phyloP scores from a whole-genome alignment of 805 yeast genomes.

The Ogataea corticis region DNA sequence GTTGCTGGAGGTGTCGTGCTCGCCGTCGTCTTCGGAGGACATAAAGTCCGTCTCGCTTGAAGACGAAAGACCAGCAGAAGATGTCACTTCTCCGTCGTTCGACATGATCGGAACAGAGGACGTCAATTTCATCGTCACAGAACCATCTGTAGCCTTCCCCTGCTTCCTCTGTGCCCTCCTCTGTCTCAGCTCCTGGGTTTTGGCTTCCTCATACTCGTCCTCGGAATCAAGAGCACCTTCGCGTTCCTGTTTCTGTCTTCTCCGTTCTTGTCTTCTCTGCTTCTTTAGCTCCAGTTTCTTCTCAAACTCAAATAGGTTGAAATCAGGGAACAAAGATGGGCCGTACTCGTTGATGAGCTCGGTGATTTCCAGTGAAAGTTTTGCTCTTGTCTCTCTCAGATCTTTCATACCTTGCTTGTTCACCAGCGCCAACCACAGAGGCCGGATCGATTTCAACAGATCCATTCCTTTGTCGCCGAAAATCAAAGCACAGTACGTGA shows the following conservation, averaged over 20 bases:
- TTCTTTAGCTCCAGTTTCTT: slow-evolving; percentile 38
- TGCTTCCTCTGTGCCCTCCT: slow-evolving; percentile 38
- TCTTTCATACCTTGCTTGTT: slow-evolving; percentile 57
- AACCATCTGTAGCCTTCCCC: slow-evolving; percentile 21
- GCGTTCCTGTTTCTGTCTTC: slow-evolving; percentile 22
- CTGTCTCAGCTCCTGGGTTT: slow-evolving; percentile 47
- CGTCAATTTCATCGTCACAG: slow-evolving; percentile 44
- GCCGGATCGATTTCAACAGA: slow-evolving; percentile 76
- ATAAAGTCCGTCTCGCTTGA: slow-evolving; percentile 31
- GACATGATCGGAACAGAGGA: slow-evolving; percentile 55
- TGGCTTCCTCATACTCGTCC: slow-evolving; percentile 51
- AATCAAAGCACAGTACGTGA: slow-evolving; percentile 87
- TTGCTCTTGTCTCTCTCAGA: slow-evolving; percentile 60
- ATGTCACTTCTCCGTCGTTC: slow-evolving; percentile 38
- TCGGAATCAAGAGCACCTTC: slow-evolving; percentile 29
- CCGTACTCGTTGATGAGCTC: slow-evolving; percentile 79
- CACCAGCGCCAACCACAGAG: slow-evolving; percentile 66
- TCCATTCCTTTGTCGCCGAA: slow-evolving; percentile 96
- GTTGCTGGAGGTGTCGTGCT: neutral
- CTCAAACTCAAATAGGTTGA: slow-evolving; percentile 55
- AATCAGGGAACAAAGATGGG: slow-evolving; percentile 84
- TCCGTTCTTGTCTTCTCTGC: slow-evolving; percentile 28
- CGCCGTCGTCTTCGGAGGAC: slow-evolving; percentile 17
- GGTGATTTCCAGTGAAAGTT: slow-evolving; percentile 72
- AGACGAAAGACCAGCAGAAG: slow-evolving; percentile 34